Percentiles rank a stretch among this genome's conserved stretches.
These are phyloP conservation scores for Ceratocystis colombiana DNA, from an alignment of 2,329 filamentous ascomycete genomes.

Conservation along the genomic window DNA sequence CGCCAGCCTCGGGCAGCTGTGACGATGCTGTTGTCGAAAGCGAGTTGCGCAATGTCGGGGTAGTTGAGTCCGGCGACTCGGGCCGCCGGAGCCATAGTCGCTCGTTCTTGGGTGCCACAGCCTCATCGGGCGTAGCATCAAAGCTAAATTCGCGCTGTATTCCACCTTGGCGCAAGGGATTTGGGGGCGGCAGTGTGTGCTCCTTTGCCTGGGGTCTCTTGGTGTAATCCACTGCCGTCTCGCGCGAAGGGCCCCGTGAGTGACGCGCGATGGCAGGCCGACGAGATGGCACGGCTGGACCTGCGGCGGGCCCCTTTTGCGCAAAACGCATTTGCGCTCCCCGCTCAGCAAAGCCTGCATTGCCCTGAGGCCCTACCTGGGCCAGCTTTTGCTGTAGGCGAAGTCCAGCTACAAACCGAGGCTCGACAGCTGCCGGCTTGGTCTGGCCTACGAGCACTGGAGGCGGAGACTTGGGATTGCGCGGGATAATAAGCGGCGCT, in stretches of 20 bases:
- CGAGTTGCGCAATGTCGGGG: constrained; percentile 22
- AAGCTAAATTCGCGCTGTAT: constrained; percentile 16
- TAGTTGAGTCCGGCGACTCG: constrained; percentile 18
- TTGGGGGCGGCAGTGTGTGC: background rate
- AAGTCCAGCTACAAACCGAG: constrained; percentile 22
- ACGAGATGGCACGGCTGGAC: background rate
- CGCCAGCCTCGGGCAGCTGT: background rate
- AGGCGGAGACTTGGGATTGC: constrained; percentile 3
- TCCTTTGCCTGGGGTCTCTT: background rate
- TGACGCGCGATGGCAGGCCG: background rate
- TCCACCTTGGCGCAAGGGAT: background rate
- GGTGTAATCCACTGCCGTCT: background rate
- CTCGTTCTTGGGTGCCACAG: background rate
- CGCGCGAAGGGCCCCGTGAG: background rate
- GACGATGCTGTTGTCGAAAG: constrained; percentile 17
- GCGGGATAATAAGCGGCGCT: constrained; percentile 21
- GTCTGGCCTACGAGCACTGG: constrained; percentile 1
- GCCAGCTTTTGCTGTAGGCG: constrained; percentile 20
- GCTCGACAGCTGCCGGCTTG: constrained; percentile 3
- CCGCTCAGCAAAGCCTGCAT: background rate
- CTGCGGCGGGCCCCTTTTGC: constrained; percentile 5
- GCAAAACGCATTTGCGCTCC: background rate
- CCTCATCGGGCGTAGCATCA: constrained; percentile 13
- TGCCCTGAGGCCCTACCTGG: background rate
- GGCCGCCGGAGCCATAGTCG: constrained; percentile 6